Base-by-base conservation (phyloP, 116 monocot species). In the Trichopus zeylanicus region DNA sequence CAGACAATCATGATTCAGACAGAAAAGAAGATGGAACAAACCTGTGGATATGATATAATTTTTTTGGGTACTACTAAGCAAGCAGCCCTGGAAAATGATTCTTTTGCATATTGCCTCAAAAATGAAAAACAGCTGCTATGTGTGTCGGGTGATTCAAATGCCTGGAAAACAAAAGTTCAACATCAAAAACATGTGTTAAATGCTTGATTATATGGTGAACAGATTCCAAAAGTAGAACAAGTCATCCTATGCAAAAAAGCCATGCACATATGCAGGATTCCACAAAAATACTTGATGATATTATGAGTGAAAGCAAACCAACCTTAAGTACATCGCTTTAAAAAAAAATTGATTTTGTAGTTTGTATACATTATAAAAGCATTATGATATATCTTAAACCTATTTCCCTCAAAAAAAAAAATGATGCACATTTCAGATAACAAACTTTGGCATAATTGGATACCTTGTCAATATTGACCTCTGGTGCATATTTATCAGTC, bases 401-500 rank as follows among this genome's bases (percentile, higher is more conserved):
- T n/a, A n/a, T n/a, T 13, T n/a, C 13, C 0, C n/a, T 42, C 13
- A 42, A 42, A n/a, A n/a, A n/a, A n/a, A n/a, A n/a, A n/a, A n/a
- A n/a, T n/a, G n/a, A n/a, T n/a, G n/a, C n/a, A n/a, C n/a, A n/a
- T n/a, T n/a, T n/a, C n/a, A n/a, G n/a, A 42, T 42, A 15, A 3
- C 4, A 53, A 53, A 24, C 23, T 21, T 49, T 22, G 49, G 21
- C 4, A 9, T 49, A 22, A 49, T 21, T 20, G 0, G 59, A n/a
- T 78, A 95, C 95, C 95, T 97, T 90, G 46, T 90, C 87, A 68
- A 97, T 72, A 29, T 97, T 97, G 30, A 97, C 95, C 2, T 75
- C 75, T 32, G 87, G 87, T 12, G 77, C 84, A 75, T 87, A 79
- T 62, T 84, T 86, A 58, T 86, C 86, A 7, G 84, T 81, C 21